These are phyloP conservation scores for Globisporangium splendens DNA, from an alignment of 352 stramenopile species.

Conservation along the genomic window DNA sequence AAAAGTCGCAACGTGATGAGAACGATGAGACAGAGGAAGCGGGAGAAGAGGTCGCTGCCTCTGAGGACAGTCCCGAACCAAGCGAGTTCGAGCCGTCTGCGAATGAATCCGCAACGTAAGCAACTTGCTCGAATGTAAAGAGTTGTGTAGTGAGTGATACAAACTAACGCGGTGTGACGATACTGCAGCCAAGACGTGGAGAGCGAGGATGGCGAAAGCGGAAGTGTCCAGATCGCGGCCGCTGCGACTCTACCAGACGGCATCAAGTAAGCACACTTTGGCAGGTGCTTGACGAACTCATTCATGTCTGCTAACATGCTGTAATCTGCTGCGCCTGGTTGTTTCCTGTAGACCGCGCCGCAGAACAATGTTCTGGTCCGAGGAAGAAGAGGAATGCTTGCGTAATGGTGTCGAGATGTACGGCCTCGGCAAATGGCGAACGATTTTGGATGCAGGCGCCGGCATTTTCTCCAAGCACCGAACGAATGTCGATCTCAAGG, in stretches of 20 bases:
- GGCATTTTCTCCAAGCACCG: slow-evolving; percentile 39
- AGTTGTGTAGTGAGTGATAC: neutral
- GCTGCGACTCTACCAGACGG: neutral
- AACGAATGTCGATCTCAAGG: slow-evolving; percentile 70
- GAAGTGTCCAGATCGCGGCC: neutral
- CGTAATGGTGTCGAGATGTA: slow-evolving; percentile 33
- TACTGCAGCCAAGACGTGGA: neutral
- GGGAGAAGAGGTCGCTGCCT: neutral
- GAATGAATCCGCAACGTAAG: neutral
- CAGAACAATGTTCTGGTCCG: slow-evolving; percentile 34
- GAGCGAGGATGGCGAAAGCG: neutral
- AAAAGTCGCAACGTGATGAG: too few relatives aligned
- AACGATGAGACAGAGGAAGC: neutral
- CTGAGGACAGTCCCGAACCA: neutral
- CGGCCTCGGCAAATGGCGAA: slow-evolving; percentile 41
- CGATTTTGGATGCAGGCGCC: slow-evolving; percentile 34
- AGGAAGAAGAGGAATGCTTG: slow-evolving; percentile 39
- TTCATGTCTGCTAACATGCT: neutral
- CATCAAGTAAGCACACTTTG: neutral
- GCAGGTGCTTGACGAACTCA: too few relatives aligned
- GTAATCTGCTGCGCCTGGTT: neutral
- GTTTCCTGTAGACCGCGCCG: slow-evolving; percentile 17
- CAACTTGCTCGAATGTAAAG: too few relatives aligned
- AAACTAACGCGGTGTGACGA: neutral
- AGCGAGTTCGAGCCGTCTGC: neutral